These are phyloP conservation scores for Bipolaris zeicola DNA, from an alignment of 2,329 filamentous ascomycete genomes.

Conservation along the genomic window DNA sequence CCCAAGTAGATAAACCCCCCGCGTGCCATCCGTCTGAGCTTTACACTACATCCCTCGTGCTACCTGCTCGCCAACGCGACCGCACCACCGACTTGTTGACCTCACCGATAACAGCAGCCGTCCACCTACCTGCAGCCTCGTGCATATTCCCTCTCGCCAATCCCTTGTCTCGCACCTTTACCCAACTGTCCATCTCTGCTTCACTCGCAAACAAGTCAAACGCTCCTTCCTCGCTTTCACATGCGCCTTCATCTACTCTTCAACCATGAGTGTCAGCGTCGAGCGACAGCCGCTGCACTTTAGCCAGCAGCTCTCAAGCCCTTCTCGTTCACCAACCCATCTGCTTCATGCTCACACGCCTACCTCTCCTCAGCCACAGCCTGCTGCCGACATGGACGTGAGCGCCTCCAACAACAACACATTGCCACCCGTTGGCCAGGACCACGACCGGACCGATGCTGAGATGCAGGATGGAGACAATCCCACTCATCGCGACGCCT, in stretches of 20 bases:
- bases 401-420: conserved; percentile 36
- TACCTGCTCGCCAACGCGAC: conserved; percentile 2
- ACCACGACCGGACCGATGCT: conserved; percentile 46
- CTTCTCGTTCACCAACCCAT: conserved; percentile 39
- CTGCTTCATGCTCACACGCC: conserved; percentile 34
- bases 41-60: background rate
- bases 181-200: background rate
- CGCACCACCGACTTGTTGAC: conserved; percentile 6
- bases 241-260: conserved; percentile 17
- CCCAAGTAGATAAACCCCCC: background rate
- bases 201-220: background rate
- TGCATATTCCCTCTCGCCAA: conserved; percentile 12
- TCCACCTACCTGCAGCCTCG: conserved; percentile 17
- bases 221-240: conserved; percentile 10
- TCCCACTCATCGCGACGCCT: conserved; percentile 14
- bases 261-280: conserved; percentile 49
- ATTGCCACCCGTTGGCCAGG: conserved; percentile 40
- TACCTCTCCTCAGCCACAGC: conserved; percentile 17
- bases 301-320: conserved; percentile 41
- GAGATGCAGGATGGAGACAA: conserved; percentile 42
- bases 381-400: conserved; percentile 40
- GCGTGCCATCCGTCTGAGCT: background rate
- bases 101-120: conserved; percentile 16
- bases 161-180: conserved; percentile 7
- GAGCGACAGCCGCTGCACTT: conserved; percentile 47